Evolutionary conservation across 73 alveolate genomes (phyloP), one percentile per base, ranked within the genome.

Genomic region (Blepharisma stoltei): DNA sequence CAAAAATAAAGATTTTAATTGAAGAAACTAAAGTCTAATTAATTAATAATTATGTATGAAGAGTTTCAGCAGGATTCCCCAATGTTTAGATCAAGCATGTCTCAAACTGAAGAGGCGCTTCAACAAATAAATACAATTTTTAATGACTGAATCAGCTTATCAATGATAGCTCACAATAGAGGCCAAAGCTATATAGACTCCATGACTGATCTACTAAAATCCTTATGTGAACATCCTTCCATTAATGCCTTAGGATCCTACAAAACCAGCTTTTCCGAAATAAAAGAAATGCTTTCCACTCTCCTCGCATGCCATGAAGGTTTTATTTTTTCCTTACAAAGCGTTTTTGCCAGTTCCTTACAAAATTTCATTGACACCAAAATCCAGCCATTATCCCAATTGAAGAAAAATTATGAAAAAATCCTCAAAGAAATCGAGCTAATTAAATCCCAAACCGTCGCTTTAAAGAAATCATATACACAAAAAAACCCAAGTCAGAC

Each of bases 301-400:
- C 46, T 60, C 11, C 46, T 18, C 2, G 73, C 73, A 9, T 60
- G 73, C 46, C 14, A 60, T 25, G 73, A 60, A 60, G 73, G 73
- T 25, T 14, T 60, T 25, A 25, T 60, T 60, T 25, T 14, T 60
- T 60, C 73, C 4, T 25, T 60, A 18, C 23, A n/a, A 0, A n/a
- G 23, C 14, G 73, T 60, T 25, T 60, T 60, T 25, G 46, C 73
- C 38, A 25, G 38, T n/a, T 60, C 14, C n/a, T 1, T 8, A 8
- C 23, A 8, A 60, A 2, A 60, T 18, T 9, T 60, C 5, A 14
- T 60, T 20, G 18, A 20, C 14, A n/a, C 14, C 18, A 60, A 20
- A 25, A 14, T 60, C 49, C 18, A 8, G 37, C 73, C 23, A 25
- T 9, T n/a, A 8, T 60, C 14, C 73, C 37, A 60, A n/a, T 25